These are phyloP conservation scores for Alternaria gaisen DNA, from an alignment of 2,329 filamentous ascomycete species.

Conservation along the genomic window DNA sequence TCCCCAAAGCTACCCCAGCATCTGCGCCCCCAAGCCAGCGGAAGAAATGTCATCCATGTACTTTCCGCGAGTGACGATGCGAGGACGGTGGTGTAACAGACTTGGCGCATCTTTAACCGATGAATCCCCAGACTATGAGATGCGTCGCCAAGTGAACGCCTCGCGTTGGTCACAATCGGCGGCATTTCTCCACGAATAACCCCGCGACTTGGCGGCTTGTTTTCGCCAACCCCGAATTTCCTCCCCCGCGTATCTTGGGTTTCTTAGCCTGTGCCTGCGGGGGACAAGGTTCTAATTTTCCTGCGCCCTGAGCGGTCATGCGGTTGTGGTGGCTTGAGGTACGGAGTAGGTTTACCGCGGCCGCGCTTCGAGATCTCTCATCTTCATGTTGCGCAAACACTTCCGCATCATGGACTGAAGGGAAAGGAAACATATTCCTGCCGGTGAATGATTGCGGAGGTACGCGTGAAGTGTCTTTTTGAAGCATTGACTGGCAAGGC, in stretches of 20 bases:
- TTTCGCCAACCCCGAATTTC: constrained; percentile 4
- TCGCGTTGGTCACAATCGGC: constrained; percentile 6
- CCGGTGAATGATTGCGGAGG: accelerated
- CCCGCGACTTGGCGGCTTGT: constrained; percentile 10
- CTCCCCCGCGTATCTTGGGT: constrained; percentile 2
- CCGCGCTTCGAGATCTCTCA: not conserved
- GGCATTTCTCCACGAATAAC: constrained; percentile 27
- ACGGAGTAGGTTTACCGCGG: not conserved
- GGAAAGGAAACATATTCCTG: not conserved
- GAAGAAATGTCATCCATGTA: constrained; percentile 9
- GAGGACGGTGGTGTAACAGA: constrained; percentile 2
- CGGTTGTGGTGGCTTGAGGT: not conserved
- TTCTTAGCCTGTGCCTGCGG: not conserved
- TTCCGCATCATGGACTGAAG: not conserved
- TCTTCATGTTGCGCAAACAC: not conserved
- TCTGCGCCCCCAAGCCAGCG: constrained; percentile 10
- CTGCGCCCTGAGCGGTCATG: not conserved
- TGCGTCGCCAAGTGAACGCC: constrained; percentile 21
- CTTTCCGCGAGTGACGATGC: constrained; percentile 26
- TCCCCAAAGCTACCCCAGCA: constrained; percentile 3
- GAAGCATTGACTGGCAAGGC: not conserved
- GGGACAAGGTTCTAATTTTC: constrained; percentile 4
- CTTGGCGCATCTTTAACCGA: constrained; percentile 21
- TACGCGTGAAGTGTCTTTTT: not conserved
- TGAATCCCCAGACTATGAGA: constrained; percentile 1